Evolutionary conservation across 208 protist species (phyloP).

Genomic region (Herpetomonas tarakana): DNA sequence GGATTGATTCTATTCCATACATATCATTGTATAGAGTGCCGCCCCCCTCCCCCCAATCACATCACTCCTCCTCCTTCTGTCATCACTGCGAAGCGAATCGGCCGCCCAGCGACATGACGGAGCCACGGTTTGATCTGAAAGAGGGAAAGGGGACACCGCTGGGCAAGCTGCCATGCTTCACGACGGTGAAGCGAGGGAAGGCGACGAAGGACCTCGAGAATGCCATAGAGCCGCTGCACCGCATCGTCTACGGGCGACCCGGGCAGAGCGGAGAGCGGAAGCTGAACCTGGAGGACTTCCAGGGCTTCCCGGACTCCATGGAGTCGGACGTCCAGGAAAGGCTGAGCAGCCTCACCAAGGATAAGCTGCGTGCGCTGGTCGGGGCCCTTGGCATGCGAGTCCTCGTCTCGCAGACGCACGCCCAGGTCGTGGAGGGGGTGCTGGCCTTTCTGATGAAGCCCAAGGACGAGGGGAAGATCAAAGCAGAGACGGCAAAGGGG

Average conservation of each 20-base stretch:
- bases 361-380: conserved; percentile 53
- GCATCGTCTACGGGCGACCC: conserved; percentile 58
- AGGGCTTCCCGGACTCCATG: conserved; percentile 49
- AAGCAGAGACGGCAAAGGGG: conserved; percentile 6
- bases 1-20: too few relatives aligned
- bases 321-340: conserved; percentile 29
- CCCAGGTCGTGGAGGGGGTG: conserved; percentile 35
- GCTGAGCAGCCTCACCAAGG: conserved; percentile 42
- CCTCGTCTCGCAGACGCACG: conserved; percentile 26
- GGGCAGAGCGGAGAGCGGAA: conserved; percentile 45
- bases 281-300: conserved; percentile 46
- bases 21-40: too few relatives aligned
- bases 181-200: conserved; percentile 20
- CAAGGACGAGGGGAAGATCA: conserved; percentile 16
- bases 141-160: conserved; percentile 49
- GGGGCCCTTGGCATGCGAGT: conserved; percentile 42
- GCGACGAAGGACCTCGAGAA: conserved; percentile 39
- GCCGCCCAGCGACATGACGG: too few relatives aligned
- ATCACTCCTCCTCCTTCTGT: too few relatives aligned
- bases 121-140: conserved; percentile 40
- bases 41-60: too few relatives aligned
- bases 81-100: too few relatives aligned
- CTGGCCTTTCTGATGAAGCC: conserved; percentile 63
- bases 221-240: conserved; percentile 67
- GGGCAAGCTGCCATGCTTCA: conserved; percentile 49